Base-by-base conservation (phyloP, 768 basidiomycete genomes). In the Tulasnella sp. region DNA sequence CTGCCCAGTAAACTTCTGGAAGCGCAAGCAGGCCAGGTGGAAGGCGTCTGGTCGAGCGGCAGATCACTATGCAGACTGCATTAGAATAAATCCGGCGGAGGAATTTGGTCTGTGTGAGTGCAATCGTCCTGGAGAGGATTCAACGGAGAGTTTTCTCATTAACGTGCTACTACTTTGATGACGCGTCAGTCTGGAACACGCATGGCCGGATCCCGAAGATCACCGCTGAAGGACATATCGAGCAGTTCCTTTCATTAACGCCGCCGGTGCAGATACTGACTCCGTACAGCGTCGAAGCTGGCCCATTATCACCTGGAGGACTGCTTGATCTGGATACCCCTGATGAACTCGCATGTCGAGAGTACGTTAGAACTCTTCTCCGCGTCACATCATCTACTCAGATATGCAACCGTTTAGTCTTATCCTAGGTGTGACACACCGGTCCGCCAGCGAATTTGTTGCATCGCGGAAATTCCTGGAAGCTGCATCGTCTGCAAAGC, bases 71-170 rank as follows among this genome's bases (percentile, higher is more conserved):
- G 78, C 76, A 0, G 73, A 82, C 43, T 73, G 74, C 4, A 80
- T 88, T 34, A 78, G 73, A 62, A 82, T 90, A 26, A 84, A 80
- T 67, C 76, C 82, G 15, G 60, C 61, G 10, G 29, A 61, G 84
- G 88, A 89, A 68, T 74, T 90, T 27, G 83, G 72, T 1, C 77
- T 88, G 52, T 88, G 86, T 88, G 66, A 64, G 82, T 74, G 2
- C 9, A 15, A 7, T 38, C 34, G n/a, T n/a, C n/a, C n/a, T n/a
- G n/a, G n/a, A n/a, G n/a, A n/a, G n/a, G n/a, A n/a, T n/a, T n/a
- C n/a, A n/a, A n/a, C n/a, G n/a, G n/a, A n/a, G n/a, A n/a, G n/a
- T n/a, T 8, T 29, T 34, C 29, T 27, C 48, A 32, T 2, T 13
- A 24, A 51, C 10, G 41, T 15, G 56, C 4, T 30, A n/a, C 42